Percentiles rank a stretch among this genome's conserved stretches.
Evolutionary conservation across 2,329 filamentous ascomycete genomes (phyloP).

Genomic region (Sphaerulina vaccinii): DNA sequence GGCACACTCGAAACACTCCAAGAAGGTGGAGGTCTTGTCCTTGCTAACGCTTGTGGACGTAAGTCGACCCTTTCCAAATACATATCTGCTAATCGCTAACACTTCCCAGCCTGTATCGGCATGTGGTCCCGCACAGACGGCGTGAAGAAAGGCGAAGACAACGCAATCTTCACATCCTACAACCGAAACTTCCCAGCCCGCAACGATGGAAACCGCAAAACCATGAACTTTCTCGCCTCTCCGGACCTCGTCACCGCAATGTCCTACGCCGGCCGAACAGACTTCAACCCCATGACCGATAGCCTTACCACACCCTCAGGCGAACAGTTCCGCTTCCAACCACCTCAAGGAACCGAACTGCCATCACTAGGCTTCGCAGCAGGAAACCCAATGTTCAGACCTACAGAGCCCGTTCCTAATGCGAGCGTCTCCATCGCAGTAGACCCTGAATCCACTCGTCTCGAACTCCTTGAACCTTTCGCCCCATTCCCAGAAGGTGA

Average conservation of each 20-base stretch:
- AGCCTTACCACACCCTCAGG: constrained; percentile 76
- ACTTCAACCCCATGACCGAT: constrained; percentile 95
- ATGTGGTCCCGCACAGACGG: constrained; percentile 93
- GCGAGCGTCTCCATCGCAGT: constrained; percentile 71
- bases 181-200: constrained; percentile 98
- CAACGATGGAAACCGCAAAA: constrained; percentile 93
- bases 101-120: constrained; percentile 53
- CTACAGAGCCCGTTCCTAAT: constrained; percentile 70
- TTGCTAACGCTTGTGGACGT: constrained; percentile 83
- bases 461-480: constrained; percentile 90
- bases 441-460: constrained; percentile 80
- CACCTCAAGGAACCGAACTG: constrained; percentile 63
- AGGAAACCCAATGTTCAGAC: constrained; percentile 72
- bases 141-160: constrained; percentile 77
- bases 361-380: constrained; percentile 74
- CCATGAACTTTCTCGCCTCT: constrained; percentile 98
- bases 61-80: background rate
- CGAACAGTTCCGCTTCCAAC: constrained; percentile 75
- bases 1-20: constrained; percentile 83
- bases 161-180: constrained; percentile 95
- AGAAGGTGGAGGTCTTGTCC: constrained; percentile 79
- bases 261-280: constrained; percentile 86
- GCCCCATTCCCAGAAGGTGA: constrained; percentile 72
- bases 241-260: constrained; percentile 96
- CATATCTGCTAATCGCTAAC: background rate